These are phyloP conservation scores for Ganoderma multipileum DNA, from an alignment of 1,284 basidiomycete genomes.

Conservation along the genomic window DNA sequence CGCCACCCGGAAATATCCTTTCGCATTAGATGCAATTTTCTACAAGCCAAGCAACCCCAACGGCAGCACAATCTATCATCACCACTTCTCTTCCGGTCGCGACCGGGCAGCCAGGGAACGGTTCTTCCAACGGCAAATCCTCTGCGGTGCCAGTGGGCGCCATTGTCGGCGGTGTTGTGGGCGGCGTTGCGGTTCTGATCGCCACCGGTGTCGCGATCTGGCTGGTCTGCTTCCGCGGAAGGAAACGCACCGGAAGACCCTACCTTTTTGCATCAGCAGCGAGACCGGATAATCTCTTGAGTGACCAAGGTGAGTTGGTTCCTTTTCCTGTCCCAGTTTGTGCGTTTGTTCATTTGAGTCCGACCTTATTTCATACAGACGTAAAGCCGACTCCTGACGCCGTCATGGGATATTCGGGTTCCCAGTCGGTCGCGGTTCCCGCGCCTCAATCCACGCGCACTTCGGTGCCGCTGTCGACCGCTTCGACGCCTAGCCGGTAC, in stretches of 20 bases:
- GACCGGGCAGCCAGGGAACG: not conserved
- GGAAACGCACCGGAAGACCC: slow-evolving; percentile 13
- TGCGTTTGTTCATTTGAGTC: not conserved
- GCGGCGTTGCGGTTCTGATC: slow-evolving; percentile 23
- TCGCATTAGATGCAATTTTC: slow-evolving; percentile 20
- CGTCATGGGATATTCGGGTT: no score
- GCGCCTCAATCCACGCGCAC: no score
- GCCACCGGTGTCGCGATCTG: slow-evolving; percentile 17
- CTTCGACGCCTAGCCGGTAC: slow-evolving; percentile 4
- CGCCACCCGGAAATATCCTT: slow-evolving; percentile 20
- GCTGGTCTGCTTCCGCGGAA: slow-evolving; percentile 21
- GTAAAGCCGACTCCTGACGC: slow-evolving; percentile 15
- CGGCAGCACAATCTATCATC: slow-evolving; percentile 10
- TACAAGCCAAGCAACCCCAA: slow-evolving; percentile 19
- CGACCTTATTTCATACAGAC: slow-evolving; percentile 5
- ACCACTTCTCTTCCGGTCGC: slow-evolving; percentile 14
- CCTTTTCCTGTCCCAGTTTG: not conserved
- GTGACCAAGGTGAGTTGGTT: slow-evolving; percentile 19
- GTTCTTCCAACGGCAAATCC: not conserved
- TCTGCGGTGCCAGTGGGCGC: slow-evolving; percentile 19
- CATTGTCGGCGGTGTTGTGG: slow-evolving; percentile 30
- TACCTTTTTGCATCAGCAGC: slow-evolving; percentile 24
- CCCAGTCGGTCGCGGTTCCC: no score
- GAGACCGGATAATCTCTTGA: slow-evolving; percentile 19
- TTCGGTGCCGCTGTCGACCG: not conserved